A percentile compares a stretch with the other conserved stretches of the same genome.
Conservation (phyloP, 257 asterid species). For the Anisodus acutangulus region DNA sequence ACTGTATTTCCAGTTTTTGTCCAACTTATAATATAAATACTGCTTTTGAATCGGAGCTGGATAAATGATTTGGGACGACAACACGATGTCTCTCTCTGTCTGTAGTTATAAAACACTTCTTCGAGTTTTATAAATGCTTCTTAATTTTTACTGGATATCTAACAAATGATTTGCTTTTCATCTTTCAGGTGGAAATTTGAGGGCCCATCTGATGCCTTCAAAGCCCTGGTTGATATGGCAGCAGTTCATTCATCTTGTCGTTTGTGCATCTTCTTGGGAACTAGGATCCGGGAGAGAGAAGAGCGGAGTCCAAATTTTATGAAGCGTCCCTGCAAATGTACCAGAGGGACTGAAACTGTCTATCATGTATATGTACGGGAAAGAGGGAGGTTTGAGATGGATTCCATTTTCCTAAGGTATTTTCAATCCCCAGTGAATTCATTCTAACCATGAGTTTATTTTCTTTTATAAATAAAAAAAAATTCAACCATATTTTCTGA, state of each 20-base stretch:
- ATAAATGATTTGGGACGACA: slow-evolving; percentile 1
- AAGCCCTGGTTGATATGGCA: slow-evolving; percentile 99
- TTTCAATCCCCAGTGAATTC: not conserved
- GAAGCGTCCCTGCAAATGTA: slow-evolving; percentile 94
- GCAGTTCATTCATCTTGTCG: slow-evolving; percentile 99
- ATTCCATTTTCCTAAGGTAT: slow-evolving; percentile 88
- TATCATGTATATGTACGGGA: slow-evolving; percentile 85
- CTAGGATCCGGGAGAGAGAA: slow-evolving; percentile 64
- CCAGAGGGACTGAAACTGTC: slow-evolving; percentile 54
- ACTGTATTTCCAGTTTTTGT: slow-evolving; percentile 13
- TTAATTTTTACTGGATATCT: not conserved
- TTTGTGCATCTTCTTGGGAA: slow-evolving; percentile 84
- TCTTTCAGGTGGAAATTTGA: slow-evolving; percentile 86
- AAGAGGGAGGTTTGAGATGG: slow-evolving; percentile 84
- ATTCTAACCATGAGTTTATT: not conserved
- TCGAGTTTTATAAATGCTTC: slow-evolving; percentile 12
- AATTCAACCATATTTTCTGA: not conserved
- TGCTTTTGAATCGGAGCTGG: not conserved
- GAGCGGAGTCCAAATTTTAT: slow-evolving; percentile 59
- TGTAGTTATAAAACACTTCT: not conserved
- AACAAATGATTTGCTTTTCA: slow-evolving; percentile 20
- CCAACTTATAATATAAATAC: slow-evolving; percentile 5
- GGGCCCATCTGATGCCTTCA: slow-evolving; percentile 94
- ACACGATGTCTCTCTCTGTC: slow-evolving; percentile 11
- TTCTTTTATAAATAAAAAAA: not conserved